Evolutionary conservation across 441 rosid species (phyloP), one percentile per base, ranked within the genome.

Genomic region (Erodium trifolium): DNA sequence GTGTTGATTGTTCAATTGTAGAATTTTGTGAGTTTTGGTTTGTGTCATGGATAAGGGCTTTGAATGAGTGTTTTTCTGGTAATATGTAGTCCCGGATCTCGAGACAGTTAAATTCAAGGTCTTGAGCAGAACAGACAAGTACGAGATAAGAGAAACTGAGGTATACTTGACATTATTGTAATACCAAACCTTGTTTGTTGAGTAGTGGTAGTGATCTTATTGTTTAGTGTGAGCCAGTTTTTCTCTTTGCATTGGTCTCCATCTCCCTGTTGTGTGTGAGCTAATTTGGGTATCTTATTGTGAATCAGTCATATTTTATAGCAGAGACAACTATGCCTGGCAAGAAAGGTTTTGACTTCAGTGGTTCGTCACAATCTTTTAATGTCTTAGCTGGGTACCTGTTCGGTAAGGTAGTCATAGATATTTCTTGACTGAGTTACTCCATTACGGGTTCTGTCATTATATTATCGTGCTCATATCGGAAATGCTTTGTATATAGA

Each of bases 321-420:
- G 98, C 96, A 13, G 98, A 88, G 82, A 86, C 93, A 11, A 83
- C 75, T 11, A 89, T 93, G 96, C 90, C 96, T 4, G 89, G 96
- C 63, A 85, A 69, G 67, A 78, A 73, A 68, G 97, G 97, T 59
- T 91, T 93, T 45, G 92, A 91, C 79, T 78, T 88, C 73, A 78
- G 68, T 70, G 92, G 96, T 17, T 81, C 93, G 67, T 93, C 97
- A 59, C 87, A 68, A 71, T 89, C 95, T 41, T 93, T 93, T 72
- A 93, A 88, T 82, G 87, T 86, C 53, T 79, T 93, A 76, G 97
- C 98, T 17, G 98, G 84, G 70, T 91, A 89, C 88, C 90, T 89
- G 80, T 89, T 93, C 63, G 98, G 98, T 86, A 89, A 93, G 97
- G 97, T 90, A 88, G 73, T 73, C 51, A 27, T 57, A 63, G 63